Evolutionary conservation across 345 rosid genomes (phyloP).

Genomic region (Bruguiera parviflora): DNA sequence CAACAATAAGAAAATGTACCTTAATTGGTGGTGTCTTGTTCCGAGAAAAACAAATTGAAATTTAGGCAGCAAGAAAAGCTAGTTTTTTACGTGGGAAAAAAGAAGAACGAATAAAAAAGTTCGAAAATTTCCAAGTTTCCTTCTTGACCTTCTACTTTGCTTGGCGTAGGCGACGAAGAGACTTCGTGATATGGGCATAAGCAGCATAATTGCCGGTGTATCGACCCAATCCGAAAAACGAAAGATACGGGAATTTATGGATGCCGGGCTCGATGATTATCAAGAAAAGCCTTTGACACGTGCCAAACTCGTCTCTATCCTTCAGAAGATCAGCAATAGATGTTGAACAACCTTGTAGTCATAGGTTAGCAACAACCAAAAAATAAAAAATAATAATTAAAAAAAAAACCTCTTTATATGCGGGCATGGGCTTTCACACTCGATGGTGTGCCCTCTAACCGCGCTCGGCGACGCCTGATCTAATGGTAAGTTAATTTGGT

Average conservation of each 20-base stretch:
- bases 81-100: neutral
- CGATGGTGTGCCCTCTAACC: too few relatives aligned
- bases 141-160: neutral
- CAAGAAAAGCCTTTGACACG: constrained; percentile 77
- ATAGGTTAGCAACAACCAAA: too few relatives aligned
- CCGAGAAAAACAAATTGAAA: too few relatives aligned
- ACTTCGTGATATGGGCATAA: constrained; percentile 69
- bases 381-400: too few relatives aligned
- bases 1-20: too few relatives aligned
- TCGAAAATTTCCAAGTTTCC: neutral
- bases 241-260: constrained; percentile 55
- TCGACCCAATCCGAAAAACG: constrained; percentile 40
- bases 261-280: constrained; percentile 74
- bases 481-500: too few relatives aligned
- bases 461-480: too few relatives aligned
- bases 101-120: neutral
- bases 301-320: constrained; percentile 52
- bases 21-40: too few relatives aligned
- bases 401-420: too few relatives aligned
- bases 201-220: constrained; percentile 66
- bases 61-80: too few relatives aligned
- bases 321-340: constrained; percentile 19
- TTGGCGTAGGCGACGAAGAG: constrained; percentile 54
- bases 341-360: too few relatives aligned
- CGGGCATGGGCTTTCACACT: too few relatives aligned